phyloP scores from a whole-genome alignment of 768 basidiomycete genomes.

The Mycena alexandri region DNA sequence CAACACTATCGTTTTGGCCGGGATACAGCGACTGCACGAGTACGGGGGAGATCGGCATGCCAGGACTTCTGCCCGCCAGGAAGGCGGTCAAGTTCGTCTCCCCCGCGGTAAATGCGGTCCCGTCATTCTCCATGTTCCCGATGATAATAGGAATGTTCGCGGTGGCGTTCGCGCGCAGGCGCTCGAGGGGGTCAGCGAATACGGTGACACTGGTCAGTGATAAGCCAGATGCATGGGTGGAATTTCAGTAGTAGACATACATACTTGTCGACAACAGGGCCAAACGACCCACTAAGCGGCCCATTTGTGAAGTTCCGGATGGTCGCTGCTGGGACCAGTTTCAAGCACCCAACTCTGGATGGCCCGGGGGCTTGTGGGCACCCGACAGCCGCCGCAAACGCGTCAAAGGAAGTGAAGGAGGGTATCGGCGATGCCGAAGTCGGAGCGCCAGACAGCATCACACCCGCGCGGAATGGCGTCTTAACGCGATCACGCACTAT shows the following conservation, averaged over 20 bases:
- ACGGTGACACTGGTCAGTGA: constrained; percentile 3
- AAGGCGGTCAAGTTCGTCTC: constrained; percentile 31
- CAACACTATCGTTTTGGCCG: constrained; percentile 24
- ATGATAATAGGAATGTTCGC: constrained; percentile 35
- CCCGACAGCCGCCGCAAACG: too few species aligned
- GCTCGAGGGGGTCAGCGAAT: constrained; percentile 30
- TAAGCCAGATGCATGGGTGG: background rate
- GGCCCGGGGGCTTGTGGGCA: too few species aligned
- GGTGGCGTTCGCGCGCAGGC: constrained; percentile 16
- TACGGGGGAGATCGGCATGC: constrained; percentile 8
- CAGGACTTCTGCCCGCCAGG: constrained; percentile 10
- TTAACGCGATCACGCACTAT: too few species aligned
- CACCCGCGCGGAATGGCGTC: too few species aligned
- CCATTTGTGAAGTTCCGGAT: constrained; percentile 38
- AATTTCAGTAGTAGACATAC: constrained; percentile 3
- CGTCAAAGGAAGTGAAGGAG: too few species aligned
- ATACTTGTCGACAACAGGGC: constrained; percentile 20
- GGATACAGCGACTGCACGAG: constrained; percentile 33
- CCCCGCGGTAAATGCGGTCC: constrained; percentile 24
- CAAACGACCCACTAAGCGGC: constrained; percentile 21
- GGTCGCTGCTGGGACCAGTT: constrained; percentile 31
- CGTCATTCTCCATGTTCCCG: constrained; percentile 36
- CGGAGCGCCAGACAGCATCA: too few species aligned
- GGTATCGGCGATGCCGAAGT: too few species aligned
- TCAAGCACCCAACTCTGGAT: constrained; percentile 35